These are phyloP conservation scores for Malbranchea zuffiana DNA, from an alignment of 2,329 filamentous ascomycete genomes.

Conservation along the genomic window DNA sequence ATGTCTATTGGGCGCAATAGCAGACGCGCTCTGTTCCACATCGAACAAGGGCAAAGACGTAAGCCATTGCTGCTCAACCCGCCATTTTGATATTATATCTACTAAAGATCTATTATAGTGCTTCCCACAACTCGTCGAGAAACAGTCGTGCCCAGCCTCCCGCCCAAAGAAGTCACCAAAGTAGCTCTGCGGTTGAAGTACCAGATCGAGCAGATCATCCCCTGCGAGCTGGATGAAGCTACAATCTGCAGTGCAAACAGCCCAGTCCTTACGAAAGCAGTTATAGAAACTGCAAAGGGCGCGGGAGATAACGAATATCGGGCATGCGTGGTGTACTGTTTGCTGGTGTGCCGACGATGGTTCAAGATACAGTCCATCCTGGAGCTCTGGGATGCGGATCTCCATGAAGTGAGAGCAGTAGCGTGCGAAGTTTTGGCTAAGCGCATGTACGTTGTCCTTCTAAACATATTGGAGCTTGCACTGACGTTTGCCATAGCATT, in stretches of 20 bases:
- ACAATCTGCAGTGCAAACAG: constrained; percentile 71
- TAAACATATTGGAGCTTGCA: not conserved
- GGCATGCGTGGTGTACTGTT: constrained; percentile 72
- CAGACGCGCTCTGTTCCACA: constrained; percentile 2
- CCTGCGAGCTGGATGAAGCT: constrained; percentile 74
- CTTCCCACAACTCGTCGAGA: constrained; percentile 34
- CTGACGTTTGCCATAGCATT: constrained; percentile 45
- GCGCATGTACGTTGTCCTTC: constrained; percentile 37
- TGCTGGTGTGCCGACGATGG: constrained; percentile 63
- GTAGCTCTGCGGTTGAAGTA: constrained; percentile 82
- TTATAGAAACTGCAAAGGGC: constrained; percentile 68
- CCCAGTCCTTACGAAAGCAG: constrained; percentile 67
- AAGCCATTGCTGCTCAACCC: not conserved
- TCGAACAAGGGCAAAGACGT: constrained; percentile 1
- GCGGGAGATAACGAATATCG: constrained; percentile 66
- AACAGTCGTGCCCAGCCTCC: constrained; percentile 50
- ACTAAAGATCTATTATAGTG: constrained; percentile 22
- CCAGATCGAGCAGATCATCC: constrained; percentile 77
- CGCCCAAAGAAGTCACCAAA: constrained; percentile 73
- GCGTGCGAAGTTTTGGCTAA: constrained; percentile 93
- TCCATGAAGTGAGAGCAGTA: constrained; percentile 65
- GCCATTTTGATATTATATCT: not conserved
- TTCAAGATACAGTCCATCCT: constrained; percentile 67
- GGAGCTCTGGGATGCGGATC: constrained; percentile 86
- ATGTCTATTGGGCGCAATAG: too few relatives aligned